Percentiles rank a stretch among this genome's conserved stretches.
phyloP scores from a whole-genome alignment of 176 grass and related monocot genomes.

The Areca catechu region DNA sequence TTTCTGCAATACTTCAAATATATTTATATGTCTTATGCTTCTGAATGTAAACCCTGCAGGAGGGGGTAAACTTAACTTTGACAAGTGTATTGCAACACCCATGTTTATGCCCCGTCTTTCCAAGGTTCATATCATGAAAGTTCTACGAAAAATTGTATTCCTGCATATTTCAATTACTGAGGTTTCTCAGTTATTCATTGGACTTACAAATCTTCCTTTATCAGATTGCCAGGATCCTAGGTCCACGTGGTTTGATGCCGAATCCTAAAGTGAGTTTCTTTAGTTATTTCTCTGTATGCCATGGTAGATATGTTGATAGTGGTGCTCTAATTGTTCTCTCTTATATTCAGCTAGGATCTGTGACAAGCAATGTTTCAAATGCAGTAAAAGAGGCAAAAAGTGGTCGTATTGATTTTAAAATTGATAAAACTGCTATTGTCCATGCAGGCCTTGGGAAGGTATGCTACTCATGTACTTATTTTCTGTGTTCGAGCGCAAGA shows the following conservation, averaged over 20 bases:
- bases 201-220: constrained; percentile 11
- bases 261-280: constrained; percentile 81
- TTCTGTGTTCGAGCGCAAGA: too few relatives aligned
- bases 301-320: constrained; percentile 12
- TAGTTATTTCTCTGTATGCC: constrained; percentile 8
- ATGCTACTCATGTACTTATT: constrained; percentile 1
- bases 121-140: constrained; percentile 49
- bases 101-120: constrained; percentile 98
- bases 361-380: constrained; percentile 81
- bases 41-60: constrained; percentile 26
- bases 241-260: constrained; percentile 95
- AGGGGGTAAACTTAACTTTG: constrained; percentile 89
- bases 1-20: too few relatives aligned
- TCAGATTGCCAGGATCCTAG: constrained; percentile 91
- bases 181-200: too few relatives aligned
- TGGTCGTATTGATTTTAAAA: constrained; percentile 93
- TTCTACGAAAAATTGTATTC: not conserved
- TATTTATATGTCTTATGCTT: too few relatives aligned
- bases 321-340: constrained; percentile 12
- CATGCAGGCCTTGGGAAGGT: constrained; percentile 99
- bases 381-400: constrained; percentile 85
- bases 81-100: constrained; percentile 94
- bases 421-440: constrained; percentile 97
- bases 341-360: constrained; percentile 70
- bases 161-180: constrained; percentile 6